A percentile compares a stretch with the other conserved stretches of the same genome.
phyloP scores from a whole-genome alignment of 768 basidiomycete species.

The Leccinum sublutescens region DNA sequence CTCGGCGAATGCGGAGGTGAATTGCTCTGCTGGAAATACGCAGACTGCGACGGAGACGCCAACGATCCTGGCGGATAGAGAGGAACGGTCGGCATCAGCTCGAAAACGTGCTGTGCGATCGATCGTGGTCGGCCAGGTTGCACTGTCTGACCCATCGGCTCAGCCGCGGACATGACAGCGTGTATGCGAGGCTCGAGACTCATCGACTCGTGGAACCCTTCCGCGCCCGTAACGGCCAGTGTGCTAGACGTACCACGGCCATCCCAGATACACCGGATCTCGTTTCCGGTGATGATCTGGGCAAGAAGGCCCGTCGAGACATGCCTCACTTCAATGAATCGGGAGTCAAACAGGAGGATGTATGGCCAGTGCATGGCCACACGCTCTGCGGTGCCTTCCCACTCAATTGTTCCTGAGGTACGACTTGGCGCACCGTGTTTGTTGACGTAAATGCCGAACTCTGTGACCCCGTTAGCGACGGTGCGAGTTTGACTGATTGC shows the following conservation, averaged over 20 bases:
- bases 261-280: constrained; percentile 89
- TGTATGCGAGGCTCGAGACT: constrained; percentile 82
- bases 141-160: constrained; percentile 37
- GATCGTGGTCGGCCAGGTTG: constrained; percentile 42
- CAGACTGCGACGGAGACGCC: constrained; percentile 51
- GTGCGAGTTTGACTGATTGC: background rate
- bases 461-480: constrained; percentile 37
- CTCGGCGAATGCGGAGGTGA: constrained; percentile 59
- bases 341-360: constrained; percentile 80
- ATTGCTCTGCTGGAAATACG: constrained; percentile 51
- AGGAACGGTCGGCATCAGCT: constrained; percentile 53
- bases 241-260: constrained; percentile 51
- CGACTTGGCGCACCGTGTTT: constrained; percentile 88
- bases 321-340: constrained; percentile 90
- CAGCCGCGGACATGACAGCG: constrained; percentile 72
- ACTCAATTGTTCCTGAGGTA: constrained; percentile 72
- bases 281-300: constrained; percentile 79
- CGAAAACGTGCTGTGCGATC: constrained; percentile 71
- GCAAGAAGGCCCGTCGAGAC: constrained; percentile 75
- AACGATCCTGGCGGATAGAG: constrained; percentile 43
- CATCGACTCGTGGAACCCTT: constrained; percentile 42
- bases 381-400: constrained; percentile 89
- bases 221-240: constrained; percentile 25
- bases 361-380: constrained; percentile 90
- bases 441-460: constrained; percentile 91